Conservation (phyloP, 2,329 filamentous ascomycete species). For the Triangularia setosa region DNA sequence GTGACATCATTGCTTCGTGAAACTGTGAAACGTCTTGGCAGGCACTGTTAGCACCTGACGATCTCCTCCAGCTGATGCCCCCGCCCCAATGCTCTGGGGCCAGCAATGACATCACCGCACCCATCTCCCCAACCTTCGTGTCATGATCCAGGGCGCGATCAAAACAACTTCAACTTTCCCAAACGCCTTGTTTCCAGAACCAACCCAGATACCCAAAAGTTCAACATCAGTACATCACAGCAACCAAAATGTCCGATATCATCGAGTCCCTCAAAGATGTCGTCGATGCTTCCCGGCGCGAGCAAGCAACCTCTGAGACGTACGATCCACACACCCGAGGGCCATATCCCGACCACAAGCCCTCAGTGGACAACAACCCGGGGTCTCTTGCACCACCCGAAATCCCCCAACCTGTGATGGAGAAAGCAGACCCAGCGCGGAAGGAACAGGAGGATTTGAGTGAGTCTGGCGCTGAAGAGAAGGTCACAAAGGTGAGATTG, state of each 20-base stretch:
- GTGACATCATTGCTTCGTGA: background rate
- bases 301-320: constrained; percentile 19
- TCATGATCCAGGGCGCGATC: background rate
- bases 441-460: constrained; percentile 11
- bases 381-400: background rate
- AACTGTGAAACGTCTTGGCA: background rate
- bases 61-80: background rate
- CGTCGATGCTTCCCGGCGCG: constrained; percentile 23
- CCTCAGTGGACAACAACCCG: background rate
- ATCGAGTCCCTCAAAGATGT: constrained; percentile 23
- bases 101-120: background rate
- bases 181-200: background rate
- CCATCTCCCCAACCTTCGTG: background rate
- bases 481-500: background rate
- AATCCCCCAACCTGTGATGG: background rate
- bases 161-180: background rate
- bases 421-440: constrained; percentile 4
- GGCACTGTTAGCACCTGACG: background rate
- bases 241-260: constrained; percentile 24
- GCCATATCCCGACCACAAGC: constrained; percentile 18
- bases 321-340: constrained; percentile 23
- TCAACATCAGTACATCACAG: background rate
- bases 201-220: background rate
- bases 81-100: background rate
- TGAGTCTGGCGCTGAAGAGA: background rate